Percentiles rank a stretch among this genome's conserved stretches.
phyloP scores from a whole-genome alignment of 306 rosid genomes.

The Trichosanthes truncata region DNA sequence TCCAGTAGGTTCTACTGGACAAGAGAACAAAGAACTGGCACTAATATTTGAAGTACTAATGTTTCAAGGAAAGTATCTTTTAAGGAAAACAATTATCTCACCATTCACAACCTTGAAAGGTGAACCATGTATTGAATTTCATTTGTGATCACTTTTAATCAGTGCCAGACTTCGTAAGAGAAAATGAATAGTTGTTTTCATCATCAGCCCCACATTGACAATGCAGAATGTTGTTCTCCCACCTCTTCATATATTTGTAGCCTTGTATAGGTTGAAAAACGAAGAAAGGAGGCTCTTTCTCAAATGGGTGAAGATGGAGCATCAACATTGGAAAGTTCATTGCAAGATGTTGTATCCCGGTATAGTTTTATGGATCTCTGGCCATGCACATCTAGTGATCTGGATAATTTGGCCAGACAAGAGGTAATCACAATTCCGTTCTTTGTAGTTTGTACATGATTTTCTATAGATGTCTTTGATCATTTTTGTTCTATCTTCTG shows the following conservation, averaged over 20 bases:
- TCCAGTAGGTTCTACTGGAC: neutral
- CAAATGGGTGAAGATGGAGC: slow-evolving; percentile 59
- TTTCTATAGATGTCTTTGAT: neutral
- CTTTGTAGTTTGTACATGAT: slow-evolving; percentile 3
- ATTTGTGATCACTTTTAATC: neutral
- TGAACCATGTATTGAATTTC: neutral
- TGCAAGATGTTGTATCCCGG: slow-evolving; percentile 82
- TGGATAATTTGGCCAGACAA: slow-evolving; percentile 71
- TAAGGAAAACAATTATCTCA: neutral
- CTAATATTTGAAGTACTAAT: neutral
- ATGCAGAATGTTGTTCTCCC: neutral
- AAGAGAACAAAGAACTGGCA: neutral
- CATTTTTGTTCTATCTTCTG: neutral
- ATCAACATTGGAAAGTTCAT: slow-evolving; percentile 48
- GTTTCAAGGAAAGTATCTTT: neutral
- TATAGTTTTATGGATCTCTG: slow-evolving; percentile 92
- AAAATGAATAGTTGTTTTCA: neutral
- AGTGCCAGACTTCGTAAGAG: neutral
- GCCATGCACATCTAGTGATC: slow-evolving; percentile 80
- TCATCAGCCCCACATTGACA: neutral
- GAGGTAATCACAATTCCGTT: slow-evolving; percentile 43
- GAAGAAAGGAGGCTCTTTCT: slow-evolving; percentile 77
- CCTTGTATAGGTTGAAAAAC: slow-evolving; percentile 67
- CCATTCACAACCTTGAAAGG: neutral
- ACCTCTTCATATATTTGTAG: neutral